Base-by-base conservation (phyloP, 805 yeast genomes). In the Millerozyma acaciae region DNA sequence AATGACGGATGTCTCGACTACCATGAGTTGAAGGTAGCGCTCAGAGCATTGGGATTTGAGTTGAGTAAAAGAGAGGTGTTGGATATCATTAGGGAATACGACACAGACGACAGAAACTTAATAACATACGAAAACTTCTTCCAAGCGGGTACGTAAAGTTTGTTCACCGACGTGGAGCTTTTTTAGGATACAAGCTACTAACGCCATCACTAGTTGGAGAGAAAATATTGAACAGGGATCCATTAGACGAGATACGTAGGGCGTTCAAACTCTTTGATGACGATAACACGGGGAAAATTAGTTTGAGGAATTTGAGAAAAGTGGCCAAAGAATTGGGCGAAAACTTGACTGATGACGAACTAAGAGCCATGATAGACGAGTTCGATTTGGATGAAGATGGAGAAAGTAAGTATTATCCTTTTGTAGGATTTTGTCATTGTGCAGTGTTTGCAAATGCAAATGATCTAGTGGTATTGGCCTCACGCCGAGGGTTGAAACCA, bases 311-410 rank as follows among this genome's bases (percentile, higher is more conserved):
- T 52, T 70, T 93, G 38, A 76, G 94, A 56, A 73, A 93, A 40
- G 95, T 90, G 2, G 93, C 97, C 8, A 84, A 84, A 47, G 97
- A 90, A 45, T 63, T 93, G 37, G 97, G 96, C 2, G 98, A 93
- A 57, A 84, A 82, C 47, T 64, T 93, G 37, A 80, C 86, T 5
- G 99, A 93, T 46, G 96, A 87, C 38, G 98, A 93, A 52, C 67
- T 93, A 32, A 73, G 84, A 45, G 97, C 97, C 4, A 93, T 93
- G 98, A 93, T 93, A 44, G 96, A 89, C 41, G 97, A 90, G 57
- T 93, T 93, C 53, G 99, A 93, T 61, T 63, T 89, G 32, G 97
- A 93, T 55, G 95, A 86, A 35, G 97, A 93, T 57, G 97, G 97
- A 32, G 96, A 85, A 44, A 89, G 73, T 61, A 59, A 47, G 73